Evolutionary conservation across 495 filamentous ascomycete genomes (phyloP).

Genomic region (Talaromyces adpressus): DNA sequence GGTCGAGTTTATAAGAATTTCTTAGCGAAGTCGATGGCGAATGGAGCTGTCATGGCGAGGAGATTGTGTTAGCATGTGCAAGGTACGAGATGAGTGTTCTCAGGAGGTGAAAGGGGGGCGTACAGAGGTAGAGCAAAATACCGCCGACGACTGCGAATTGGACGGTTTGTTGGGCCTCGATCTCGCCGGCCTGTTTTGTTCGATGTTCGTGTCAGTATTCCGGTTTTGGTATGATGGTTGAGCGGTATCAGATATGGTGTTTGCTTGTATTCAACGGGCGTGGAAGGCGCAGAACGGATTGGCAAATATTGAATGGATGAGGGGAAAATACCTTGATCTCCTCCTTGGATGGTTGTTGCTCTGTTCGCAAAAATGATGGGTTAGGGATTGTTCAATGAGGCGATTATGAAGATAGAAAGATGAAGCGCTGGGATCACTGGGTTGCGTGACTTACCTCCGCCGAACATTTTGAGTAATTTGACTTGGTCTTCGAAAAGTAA

Average conservation of each 20-base stretch:
- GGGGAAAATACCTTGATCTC: conserved; percentile 32
- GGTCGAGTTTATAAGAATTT: conserved; percentile 57
- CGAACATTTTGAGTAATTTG: conserved; percentile 31
- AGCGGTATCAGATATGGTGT: neutral
- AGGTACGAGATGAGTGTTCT: neutral
- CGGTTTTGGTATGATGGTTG: neutral
- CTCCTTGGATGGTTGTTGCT: conserved; percentile 41
- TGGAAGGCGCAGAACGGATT: neutral
- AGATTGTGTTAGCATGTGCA: neutral
- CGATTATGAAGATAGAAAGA: neutral
- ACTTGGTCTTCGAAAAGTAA: neutral
- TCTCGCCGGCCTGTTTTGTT: conserved; percentile 51
- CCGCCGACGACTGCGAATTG: conserved; percentile 54
- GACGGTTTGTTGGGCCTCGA: conserved; percentile 61
- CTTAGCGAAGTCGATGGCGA: conserved; percentile 68
- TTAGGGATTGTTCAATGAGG: conserved; percentile 16
- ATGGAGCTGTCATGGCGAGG: conserved; percentile 55
- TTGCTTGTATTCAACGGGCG: neutral
- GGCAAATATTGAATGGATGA: neutral
- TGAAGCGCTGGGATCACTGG: neutral
- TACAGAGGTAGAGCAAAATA: conserved; percentile 78
- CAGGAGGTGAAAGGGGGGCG: conserved; percentile 16
- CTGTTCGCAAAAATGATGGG: conserved; percentile 7
- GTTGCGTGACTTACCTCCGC: conserved; percentile 25
- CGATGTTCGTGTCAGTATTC: neutral